These are phyloP conservation scores for Gossypium gossypioides DNA, from an alignment of 441 rosid species.

Conservation along the genomic window DNA sequence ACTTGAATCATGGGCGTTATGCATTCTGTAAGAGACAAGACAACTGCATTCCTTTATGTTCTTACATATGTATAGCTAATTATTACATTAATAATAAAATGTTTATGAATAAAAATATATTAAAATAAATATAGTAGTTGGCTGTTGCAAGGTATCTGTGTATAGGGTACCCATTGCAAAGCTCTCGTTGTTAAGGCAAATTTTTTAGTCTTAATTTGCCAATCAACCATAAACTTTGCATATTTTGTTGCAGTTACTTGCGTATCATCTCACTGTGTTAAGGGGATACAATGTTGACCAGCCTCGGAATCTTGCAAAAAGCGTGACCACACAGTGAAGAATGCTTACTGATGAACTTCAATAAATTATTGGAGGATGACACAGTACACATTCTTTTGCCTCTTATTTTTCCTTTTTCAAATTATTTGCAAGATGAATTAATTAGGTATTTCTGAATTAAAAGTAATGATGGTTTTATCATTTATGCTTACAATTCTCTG, in stretches of 20 bases:
- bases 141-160: neutral
- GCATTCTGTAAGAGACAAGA: neutral
- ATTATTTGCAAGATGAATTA: neutral
- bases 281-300: constrained; percentile 92
- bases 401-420: neutral
- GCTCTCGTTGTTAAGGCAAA: neutral
- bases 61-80: neutral
- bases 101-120: neutral
- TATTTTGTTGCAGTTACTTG: constrained; percentile 52
- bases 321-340: constrained; percentile 75
- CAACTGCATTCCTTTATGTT: neutral
- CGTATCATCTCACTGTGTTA: constrained; percentile 87
- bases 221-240: neutral
- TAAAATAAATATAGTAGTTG: neutral
- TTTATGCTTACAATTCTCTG: neutral
- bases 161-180: neutral
- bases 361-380: neutral
- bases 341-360: neutral
- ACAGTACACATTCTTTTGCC: neutral
- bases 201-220: neutral
- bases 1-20: neutral
- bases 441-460: neutral
- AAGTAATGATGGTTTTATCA: neutral
- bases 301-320: constrained; percentile 92
- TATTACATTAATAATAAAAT: neutral